Conservation (phyloP, 495 filamentous ascomycete genomes). For the Annulohypoxylon moriforme region DNA sequence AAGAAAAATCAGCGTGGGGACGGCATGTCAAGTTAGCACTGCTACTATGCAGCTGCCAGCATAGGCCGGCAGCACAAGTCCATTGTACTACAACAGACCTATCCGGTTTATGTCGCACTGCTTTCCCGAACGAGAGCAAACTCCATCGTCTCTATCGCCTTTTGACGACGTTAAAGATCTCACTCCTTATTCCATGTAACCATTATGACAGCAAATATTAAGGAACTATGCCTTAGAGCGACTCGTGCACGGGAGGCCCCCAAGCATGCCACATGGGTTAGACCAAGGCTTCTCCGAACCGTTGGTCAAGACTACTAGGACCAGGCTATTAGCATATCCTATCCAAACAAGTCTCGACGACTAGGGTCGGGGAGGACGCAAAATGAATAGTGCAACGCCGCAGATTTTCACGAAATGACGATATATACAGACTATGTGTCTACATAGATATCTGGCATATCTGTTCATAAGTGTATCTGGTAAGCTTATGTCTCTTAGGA, state of each 20-base stretch:
- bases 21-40: constrained; percentile 15
- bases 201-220: constrained; percentile 38
- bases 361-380: constrained; percentile 30
- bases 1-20: constrained; percentile 22
- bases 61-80: neutral
- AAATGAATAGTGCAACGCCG: constrained; percentile 41
- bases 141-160: constrained; percentile 10
- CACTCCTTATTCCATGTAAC: constrained; percentile 14
- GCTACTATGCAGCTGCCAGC: neutral
- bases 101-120: neutral
- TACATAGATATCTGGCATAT: neutral
- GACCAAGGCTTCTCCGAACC: constrained; percentile 32
- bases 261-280: constrained; percentile 34
- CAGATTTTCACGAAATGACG: constrained; percentile 29
- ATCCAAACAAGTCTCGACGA: constrained; percentile 21
- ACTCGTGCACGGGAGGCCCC: constrained; percentile 28
- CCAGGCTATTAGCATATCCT: constrained; percentile 29
- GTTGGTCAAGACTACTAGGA: constrained; percentile 24
- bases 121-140: constrained; percentile 30
- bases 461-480: neutral
- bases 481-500: neutral
- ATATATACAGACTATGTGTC: neutral
- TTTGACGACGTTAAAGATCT: constrained; percentile 25
- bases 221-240: constrained; percentile 22
- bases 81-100: neutral